Base-by-base conservation (phyloP, 2,329 filamentous ascomycete species). In the Aureobasidium musti region DNA sequence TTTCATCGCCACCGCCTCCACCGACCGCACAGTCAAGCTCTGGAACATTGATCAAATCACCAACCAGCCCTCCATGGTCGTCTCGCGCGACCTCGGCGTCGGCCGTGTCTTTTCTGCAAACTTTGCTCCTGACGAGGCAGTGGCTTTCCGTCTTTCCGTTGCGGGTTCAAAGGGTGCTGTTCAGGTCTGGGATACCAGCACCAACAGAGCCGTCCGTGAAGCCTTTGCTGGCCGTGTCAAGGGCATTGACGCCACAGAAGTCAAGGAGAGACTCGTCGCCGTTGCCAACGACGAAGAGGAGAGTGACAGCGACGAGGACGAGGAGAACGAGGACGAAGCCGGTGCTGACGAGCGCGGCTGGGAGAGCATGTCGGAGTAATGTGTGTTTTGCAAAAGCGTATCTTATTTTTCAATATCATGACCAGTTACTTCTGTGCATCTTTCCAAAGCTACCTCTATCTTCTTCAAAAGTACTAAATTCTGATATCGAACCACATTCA, bases 121-220 rank as follows among this genome's bases (percentile, higher is more conserved):
- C 7, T 99, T 98, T 77, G 95, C 91, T 4, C 94, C 95, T 0
- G 95, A 99, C 76, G 79, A 88, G 39, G 91, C 95, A 78, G 92
- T 98, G 11, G 91, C 91, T 28, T 99, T 98, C 84, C 86, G 95
- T 64, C 83, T 99, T 52, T 91, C 93, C 2, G 92, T 99, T 21
- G 95, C 94, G 7, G 95, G 95, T 65, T 98, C 93, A 82, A 96
- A 96, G 81, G 95, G 95, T 53, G 86, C 87, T 41, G 88, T 98
- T 75, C 91, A 96, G 77, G 88, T 99, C 63, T 99, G 95, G 95
- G 94, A 98, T 78, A 97, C 95, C 26, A 89, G 91, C 77, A 99
- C 95, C 67, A 99, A 99, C 77, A 87, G 86, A 17, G 89, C 90
- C 30, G 92, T 99, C 37, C 87, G 95, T 67, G 86, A 89, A 69